Base-by-base conservation (phyloP, 495 filamentous ascomycete genomes). In the Aspergillus kassunensis region DNA sequence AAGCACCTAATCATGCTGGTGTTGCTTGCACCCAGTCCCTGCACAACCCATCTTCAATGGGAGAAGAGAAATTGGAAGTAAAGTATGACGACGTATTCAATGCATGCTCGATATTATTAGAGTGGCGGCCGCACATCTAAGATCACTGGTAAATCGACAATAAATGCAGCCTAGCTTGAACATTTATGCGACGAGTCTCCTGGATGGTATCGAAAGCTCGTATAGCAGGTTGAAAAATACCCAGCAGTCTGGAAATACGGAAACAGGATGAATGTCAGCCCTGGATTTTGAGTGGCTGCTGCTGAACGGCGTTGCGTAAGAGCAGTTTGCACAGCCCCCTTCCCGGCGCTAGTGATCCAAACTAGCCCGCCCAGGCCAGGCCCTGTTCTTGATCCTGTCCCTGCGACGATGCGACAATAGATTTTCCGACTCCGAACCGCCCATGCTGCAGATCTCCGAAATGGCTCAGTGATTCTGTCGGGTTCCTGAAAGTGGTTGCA, bases 311-410 rank as follows among this genome's bases (percentile, higher is more conserved):
- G 55, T 61, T 63, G 60, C 60, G 60, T 63, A 63, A 63, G 60
- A 62, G 60, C 30, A 48, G 56, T 59, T 59, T 63, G 60, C 60
- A 63, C 60, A 63, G 60, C 60, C 60, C 60, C 60, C 60, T 49
- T 59, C 53, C 60, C 60, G 60, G 60, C 48, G 60, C 60, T 63
- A 63, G 52, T 51, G 54, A 54, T 33, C 44, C 52, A 58, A 49
- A 30, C 55, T 53, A 59, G 52, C 31, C 51, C 39, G 31, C 30
- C 54, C 47, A 39, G 27, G 35, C 43, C 47, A 34, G 52, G 44
- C 42, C 27, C 20, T 21, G 37, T 6, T 9, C 11, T 39, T 16
- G 15, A 6, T 16, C 9, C 6, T 18, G 20, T 30, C 27, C 43
- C 43, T 46, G 48, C 5, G 43, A 21, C 16, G 11, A 25, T 9